Evolutionary conservation across 768 basidiomycete genomes (phyloP), one percentile per base, ranked within the genome.

Genomic region (Mycena maculata): DNA sequence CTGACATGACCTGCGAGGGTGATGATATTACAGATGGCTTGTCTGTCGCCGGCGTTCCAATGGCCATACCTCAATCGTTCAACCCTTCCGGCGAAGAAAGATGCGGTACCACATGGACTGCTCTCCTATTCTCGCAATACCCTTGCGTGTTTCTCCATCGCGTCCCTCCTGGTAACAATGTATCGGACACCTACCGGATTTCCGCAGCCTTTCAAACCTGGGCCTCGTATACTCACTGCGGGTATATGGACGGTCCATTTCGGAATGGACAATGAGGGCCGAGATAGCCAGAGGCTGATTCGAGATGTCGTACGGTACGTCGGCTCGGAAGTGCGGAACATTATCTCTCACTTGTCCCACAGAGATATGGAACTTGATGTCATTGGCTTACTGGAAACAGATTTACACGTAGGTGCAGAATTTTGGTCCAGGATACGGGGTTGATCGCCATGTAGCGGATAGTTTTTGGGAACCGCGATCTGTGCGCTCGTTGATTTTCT

Each of bases 201-300:
- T 20, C 87, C 89, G 0, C 77, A 74, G 27, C 90, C 92, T 4
- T 89, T 87, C 77, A 88, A 88, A 59, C 79, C 88, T 28, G 88
- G 87, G 4, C 84, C 88, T 18, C 82, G 92, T 31, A 83, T 92
- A n/a, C 80, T 95, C 45, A 90, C 88, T 22, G 90, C 92, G 6
- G 95, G 92, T 4, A 94, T 96, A 30, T 96, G 94, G 95, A 94
- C 95, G 0, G 84, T 97, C 27, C 95, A 97, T 76, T 97, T 97
- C 74, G 95, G 95, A 59, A 81, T 87, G 28, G 88, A 94, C 77
- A 89, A 92, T 68, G 87, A 86, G 45, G 90, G 92, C 3, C 77
- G 87, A 66, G 92, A 94, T 71, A 93, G 92, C 73, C 92, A 92
- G 75, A 76, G 85, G 44, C 81, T 89, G 5, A 88, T 93, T 75